phyloP scores from a whole-genome alignment of 2,329 filamentous ascomycete genomes.

The Fusarium caatingaense region DNA sequence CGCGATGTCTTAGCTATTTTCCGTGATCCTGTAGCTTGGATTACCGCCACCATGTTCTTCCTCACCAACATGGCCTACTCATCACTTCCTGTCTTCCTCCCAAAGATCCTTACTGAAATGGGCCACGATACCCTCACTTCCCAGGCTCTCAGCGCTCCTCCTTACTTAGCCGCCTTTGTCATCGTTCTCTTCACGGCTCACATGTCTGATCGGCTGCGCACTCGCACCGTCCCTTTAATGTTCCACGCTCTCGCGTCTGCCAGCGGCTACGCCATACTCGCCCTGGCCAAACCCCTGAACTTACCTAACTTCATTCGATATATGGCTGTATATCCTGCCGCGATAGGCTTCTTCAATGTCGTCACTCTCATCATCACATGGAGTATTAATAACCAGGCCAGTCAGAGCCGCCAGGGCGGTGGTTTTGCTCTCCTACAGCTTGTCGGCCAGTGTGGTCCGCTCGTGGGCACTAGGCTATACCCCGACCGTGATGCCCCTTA shows the following conservation, averaged over 20 bases:
- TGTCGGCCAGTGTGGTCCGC: slow-evolving; percentile 82
- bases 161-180: slow-evolving; percentile 81
- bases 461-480: slow-evolving; percentile 75
- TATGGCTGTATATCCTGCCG: slow-evolving; percentile 80
- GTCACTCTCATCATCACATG: slow-evolving; percentile 88
- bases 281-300: slow-evolving; percentile 62
- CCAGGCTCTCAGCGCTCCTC: slow-evolving; percentile 84
- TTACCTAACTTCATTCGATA: slow-evolving; percentile 70
- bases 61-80: slow-evolving; percentile 88
- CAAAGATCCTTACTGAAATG: slow-evolving; percentile 82
- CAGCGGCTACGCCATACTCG: slow-evolving; percentile 69
- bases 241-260: slow-evolving; percentile 75
- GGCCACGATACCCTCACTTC: slow-evolving; percentile 74
- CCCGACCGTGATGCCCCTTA: slow-evolving; percentile 69
- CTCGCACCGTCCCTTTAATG: slow-evolving; percentile 74
- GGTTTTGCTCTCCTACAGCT: slow-evolving; percentile 85
- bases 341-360: slow-evolving; percentile 83
- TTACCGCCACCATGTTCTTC: slow-evolving; percentile 87
- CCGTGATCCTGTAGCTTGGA: slow-evolving; percentile 61
- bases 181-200: slow-evolving; percentile 78
- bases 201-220: slow-evolving; percentile 73
- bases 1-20: slow-evolving; percentile 65
- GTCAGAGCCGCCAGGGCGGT: slow-evolving; percentile 74
- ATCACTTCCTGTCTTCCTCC: slow-evolving; percentile 88
- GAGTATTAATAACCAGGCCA: slow-evolving; percentile 87